Evolutionary conservation across 352 stramenopile genomes (phyloP).

Genomic region (Stramenopiles sp.): DNA sequence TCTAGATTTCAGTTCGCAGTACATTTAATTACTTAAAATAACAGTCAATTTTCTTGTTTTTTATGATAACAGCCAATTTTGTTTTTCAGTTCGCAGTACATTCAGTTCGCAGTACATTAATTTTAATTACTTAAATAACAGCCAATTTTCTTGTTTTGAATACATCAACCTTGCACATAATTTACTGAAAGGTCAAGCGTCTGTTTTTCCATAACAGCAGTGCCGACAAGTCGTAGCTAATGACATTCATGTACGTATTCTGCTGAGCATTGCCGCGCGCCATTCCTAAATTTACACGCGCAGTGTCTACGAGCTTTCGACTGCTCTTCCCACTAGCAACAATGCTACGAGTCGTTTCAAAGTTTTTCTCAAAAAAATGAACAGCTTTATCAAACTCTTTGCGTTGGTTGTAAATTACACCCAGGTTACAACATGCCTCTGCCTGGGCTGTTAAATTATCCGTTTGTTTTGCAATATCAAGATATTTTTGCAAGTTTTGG

Average conservation of each 20-base stretch:
- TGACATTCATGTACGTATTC: conserved; percentile 32
- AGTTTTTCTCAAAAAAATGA: conserved; percentile 66
- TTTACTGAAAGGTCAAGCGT: too few relatives aligned
- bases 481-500: conserved; percentile 61
- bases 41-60: too few relatives aligned
- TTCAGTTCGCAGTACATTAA: too few relatives aligned
- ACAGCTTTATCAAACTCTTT: conserved; percentile 50
- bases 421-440: conserved; percentile 53
- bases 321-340: conserved; percentile 30
- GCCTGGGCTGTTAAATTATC: conserved; percentile 61
- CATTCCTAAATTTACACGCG: conserved; percentile 41
- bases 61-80: too few relatives aligned
- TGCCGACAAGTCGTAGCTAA: conserved; percentile 42
- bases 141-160: too few relatives aligned
- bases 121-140: too few relatives aligned
- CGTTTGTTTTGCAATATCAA: conserved; percentile 43
- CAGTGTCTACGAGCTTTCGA: conserved; percentile 33
- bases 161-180: too few relatives aligned
- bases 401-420: conserved; percentile 50
- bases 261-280: conserved; percentile 47
- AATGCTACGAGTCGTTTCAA: conserved; percentile 45
- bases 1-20: too few relatives aligned
- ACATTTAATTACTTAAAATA: too few relatives aligned
- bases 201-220: conserved; percentile 55
- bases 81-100: too few relatives aligned